Base-by-base conservation (phyloP, 2,329 filamentous ascomycete species). In the Ascosphaera acerosa region DNA sequence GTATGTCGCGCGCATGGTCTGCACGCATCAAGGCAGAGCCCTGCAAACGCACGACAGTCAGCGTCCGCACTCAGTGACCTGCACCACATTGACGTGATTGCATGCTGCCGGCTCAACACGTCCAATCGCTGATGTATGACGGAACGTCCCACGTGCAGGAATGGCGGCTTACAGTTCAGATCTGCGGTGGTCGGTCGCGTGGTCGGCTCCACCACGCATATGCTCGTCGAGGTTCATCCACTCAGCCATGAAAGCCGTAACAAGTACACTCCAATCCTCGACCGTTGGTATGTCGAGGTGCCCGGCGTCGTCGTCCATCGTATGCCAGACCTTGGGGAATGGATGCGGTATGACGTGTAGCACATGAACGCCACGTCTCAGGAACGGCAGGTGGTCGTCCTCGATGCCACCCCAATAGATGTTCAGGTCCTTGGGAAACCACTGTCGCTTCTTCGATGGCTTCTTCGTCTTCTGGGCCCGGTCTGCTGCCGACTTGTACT, bases 301-400 rank as follows among this genome's bases (percentile, higher is more conserved):
- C 40, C 72, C 70, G 2, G 69, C 84, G 42, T 91, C 73, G 45
- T 97, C 87, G 0, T 70, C 56, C 43, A 81, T 68, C 1, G 61
- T 73, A 53, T 97, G 87, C 87, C 87, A 97, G 2, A 89, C 75
- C 0, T 40, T 41, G 7, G 39, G 41, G 22, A 40, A 41, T 1
- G 44, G 41, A 0, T 73, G 73, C 3, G 59, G 62, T 34, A 97
- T 94, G 16, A 97, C 51, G 52, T 97, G 87, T 35, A 97, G 51
- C 10, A 94, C 62, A 17, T 89, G 73, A 0, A 94, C 84, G 1
- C 87, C 87, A 20, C 78, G 66, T 20, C 57, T 57, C 61, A 94
- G 69, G 43, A 97, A 97, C 1, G 87, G 87, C 4, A 92, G 50
- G 48, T 97, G 87, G 44, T 97, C 87, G 46, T 97, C 87, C 38